phyloP scores from a whole-genome alignment of 768 basidiomycete genomes.

The Russula olivacea region DNA sequence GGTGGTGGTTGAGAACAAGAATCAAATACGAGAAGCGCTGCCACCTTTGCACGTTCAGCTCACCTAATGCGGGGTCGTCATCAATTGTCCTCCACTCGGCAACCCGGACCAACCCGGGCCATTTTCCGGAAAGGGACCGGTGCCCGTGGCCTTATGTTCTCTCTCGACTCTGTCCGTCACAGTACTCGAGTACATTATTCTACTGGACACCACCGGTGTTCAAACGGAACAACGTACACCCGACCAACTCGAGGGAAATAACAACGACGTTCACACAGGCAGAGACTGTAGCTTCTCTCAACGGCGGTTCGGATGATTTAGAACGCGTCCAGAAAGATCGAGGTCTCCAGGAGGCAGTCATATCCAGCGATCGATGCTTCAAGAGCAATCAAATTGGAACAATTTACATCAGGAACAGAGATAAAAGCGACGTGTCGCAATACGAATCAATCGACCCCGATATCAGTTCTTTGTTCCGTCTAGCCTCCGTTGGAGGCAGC shows the following conservation, averaged over 20 bases:
- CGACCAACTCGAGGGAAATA: too few relatives aligned
- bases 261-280: too few relatives aligned
- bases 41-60: neutral
- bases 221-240: too few relatives aligned
- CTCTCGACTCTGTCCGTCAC: too few relatives aligned
- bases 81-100: neutral
- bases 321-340: neutral
- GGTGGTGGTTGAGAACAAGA: neutral
- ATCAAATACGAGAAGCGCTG: neutral
- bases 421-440: constrained; percentile 7
- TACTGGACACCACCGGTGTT: too few relatives aligned
- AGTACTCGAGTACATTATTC: too few relatives aligned
- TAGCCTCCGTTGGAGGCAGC: constrained; percentile 38
- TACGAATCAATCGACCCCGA: constrained; percentile 14
- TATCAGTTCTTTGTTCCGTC: neutral
- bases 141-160: too few relatives aligned
- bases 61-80: neutral
- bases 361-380: neutral
- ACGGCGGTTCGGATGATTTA: neutral
- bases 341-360: neutral
- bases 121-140: neutral
- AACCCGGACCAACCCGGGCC: neutral
- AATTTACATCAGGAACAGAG: constrained; percentile 12
- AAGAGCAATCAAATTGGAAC: constrained; percentile 1
- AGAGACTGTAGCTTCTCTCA: neutral